Percentiles rank a stretch among this genome's conserved stretches.
Conservation (phyloP, 768 basidiomycete species). For the Coprinopsis sp. region DNA sequence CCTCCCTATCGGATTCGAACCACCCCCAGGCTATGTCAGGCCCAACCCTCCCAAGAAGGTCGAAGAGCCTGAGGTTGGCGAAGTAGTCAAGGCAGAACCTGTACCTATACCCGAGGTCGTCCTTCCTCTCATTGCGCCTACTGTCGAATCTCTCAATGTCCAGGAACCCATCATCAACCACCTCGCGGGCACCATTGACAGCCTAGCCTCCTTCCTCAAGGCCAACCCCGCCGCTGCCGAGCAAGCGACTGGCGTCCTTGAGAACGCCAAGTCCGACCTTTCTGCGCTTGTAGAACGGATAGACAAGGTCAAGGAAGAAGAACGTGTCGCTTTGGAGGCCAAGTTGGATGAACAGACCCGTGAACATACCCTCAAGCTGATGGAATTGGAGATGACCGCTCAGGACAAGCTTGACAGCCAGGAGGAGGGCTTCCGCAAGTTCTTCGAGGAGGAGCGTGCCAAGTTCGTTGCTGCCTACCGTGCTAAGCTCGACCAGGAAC, state of each 20-base stretch:
- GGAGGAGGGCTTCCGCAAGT: slow-evolving; percentile 79
- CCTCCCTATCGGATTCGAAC: slow-evolving; percentile 92
- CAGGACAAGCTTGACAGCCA: slow-evolving; percentile 83
- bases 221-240: slow-evolving; percentile 62
- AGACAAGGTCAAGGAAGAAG: slow-evolving; percentile 74
- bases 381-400: slow-evolving; percentile 80
- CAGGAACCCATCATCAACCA: slow-evolving; percentile 93
- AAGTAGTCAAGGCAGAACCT: slow-evolving; percentile 15
- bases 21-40: slow-evolving; percentile 81
- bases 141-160: slow-evolving; percentile 61
- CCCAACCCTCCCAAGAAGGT: slow-evolving; percentile 47
- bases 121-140: slow-evolving; percentile 79
- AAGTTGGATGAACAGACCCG: slow-evolving; percentile 77
- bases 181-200: slow-evolving; percentile 89
- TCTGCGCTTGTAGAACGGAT: slow-evolving; percentile 72
- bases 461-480: slow-evolving; percentile 75
- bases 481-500: slow-evolving; percentile 79
- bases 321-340: slow-evolving; percentile 57
- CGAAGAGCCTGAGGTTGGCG: slow-evolving; percentile 11
- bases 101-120: slow-evolving; percentile 20
- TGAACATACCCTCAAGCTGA: slow-evolving; percentile 76
- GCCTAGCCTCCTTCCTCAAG: slow-evolving; percentile 79
- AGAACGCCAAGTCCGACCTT: slow-evolving; percentile 77
- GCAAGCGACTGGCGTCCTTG: slow-evolving; percentile 71
- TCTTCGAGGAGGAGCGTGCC: slow-evolving; percentile 73